Percentiles rank a stretch among this genome's conserved stretches.
phyloP scores from a whole-genome alignment of 2,329 filamentous ascomycete genomes.

The Cytospora piceicola region DNA sequence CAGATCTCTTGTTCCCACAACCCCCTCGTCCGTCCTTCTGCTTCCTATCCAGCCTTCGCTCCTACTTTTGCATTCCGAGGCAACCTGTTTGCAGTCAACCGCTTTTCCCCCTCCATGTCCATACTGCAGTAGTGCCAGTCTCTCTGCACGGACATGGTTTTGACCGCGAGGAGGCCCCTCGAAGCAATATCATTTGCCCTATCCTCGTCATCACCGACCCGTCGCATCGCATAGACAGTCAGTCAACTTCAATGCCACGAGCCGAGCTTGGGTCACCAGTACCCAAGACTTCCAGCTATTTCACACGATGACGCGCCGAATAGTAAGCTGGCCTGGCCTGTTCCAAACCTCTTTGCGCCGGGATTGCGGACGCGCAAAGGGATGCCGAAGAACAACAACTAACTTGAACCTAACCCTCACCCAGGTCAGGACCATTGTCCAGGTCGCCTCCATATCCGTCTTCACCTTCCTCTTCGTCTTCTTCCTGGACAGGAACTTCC shows the following conservation, averaged over 20 bases:
- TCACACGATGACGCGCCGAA: conserved; percentile 30
- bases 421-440: conserved; percentile 71
- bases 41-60: not conserved
- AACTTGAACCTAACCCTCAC: not conserved
- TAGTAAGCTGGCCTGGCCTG: conserved; percentile 20
- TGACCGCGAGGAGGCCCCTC: conserved; percentile 22
- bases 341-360: not conserved
- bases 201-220: conserved; percentile 8
- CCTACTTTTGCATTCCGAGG: not conserved
- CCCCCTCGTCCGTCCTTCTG: not conserved
- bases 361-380: not conserved
- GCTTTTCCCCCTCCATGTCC: not conserved
- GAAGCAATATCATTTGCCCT: conserved; percentile 30
- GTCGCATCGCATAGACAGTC: conserved; percentile 18
- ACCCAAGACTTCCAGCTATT: conserved; percentile 19
- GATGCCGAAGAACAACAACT: not conserved
- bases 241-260: conserved; percentile 26
- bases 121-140: conserved; percentile 19
- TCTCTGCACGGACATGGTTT: conserved; percentile 29
- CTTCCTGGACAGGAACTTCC: conserved; percentile 86
- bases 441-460: conserved; percentile 69
- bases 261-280: conserved; percentile 26
- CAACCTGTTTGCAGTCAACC: not conserved
- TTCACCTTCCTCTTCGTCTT: conserved; percentile 74
- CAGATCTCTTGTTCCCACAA: not conserved